Base-by-base conservation (phyloP, 208 protist species). In the Acanthamoeba lenticulata region DNA sequence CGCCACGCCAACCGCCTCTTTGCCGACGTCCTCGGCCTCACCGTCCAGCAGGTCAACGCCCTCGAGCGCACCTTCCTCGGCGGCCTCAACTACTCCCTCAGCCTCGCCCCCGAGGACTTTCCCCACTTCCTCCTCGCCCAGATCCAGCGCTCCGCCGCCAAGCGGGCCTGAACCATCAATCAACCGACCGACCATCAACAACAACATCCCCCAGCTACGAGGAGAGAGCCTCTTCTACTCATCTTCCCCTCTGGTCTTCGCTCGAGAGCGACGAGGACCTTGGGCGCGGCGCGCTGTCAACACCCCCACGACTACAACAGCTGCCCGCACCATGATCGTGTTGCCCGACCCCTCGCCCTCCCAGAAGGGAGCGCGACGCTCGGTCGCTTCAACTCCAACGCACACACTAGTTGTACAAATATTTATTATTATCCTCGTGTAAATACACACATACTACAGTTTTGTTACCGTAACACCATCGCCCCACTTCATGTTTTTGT, bases 1-100 rank as follows among this genome's bases (percentile, higher is more conserved):
- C 74, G 74, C 74, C 74, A 85, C 44, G 74, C 74, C 74, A 85
- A 85, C 74, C 74, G 74, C n/a, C 74, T 85, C 74, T 85, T 85
- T 24, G 74, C 74, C 74, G 74, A 85, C 74, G 74, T 85, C 42
- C 74, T 85, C 74, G 55, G 74, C 74, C 74, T 85, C 74, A 85
- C 74, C 44, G 74, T 85, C 74, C 49, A 85, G 74, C 74, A 85
- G 74, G 74, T 85, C 74, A 85, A 85, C 44, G 74, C 44, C 3
- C 74, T 85, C 74, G 74, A 85, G 74, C 74, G 74, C 74, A 85
- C 74, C 74, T 85, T 85, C 74, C 74, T 85, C 74, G 6, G 42
- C 74, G 74, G 74, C 74, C 74, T 85, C 44, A 55, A 55, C 74
- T 85, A 85, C 74, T 85, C 74, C n/a, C 74, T 85, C 44, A 85